Evolutionary conservation across 352 stramenopile genomes (phyloP), one percentile per base, ranked within the genome.

Genomic region (Stephanocyclus meneghinianus): DNA sequence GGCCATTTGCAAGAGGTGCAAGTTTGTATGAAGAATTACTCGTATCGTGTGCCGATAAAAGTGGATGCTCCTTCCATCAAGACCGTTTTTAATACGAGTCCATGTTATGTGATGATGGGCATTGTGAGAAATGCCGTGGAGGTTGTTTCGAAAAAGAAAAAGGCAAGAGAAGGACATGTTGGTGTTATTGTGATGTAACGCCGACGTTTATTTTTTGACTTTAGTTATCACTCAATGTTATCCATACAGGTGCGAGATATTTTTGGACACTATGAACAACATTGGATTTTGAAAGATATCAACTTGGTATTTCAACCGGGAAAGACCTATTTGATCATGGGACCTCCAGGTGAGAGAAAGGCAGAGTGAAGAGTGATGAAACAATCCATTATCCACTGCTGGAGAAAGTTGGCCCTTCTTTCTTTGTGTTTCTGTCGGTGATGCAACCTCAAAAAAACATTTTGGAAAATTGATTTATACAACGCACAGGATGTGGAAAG

Each of bases 271-370:
- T 86, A 74, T n/a, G 67, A 78, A 71, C 21, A 86, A 11, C 74
- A 77, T 48, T 70, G 18, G 32, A 85, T 90, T 8, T 57, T 91
- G 1, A 64, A 73, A 35, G 63, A 85, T 53, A 64, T 91, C 6
- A 74, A 79, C 21, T 74, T 87, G 26, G 68, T 87, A 44, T 71
- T 91, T 13, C 75, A 79, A 53, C 80, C 83, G 6, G 69, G 76
- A 0, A 87, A 40, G n/a, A 74, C 81, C 5, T 90, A 87, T 56
- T 61, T 91, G 8, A 61, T 91, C 5, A 74, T 91, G 68, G 85
- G 85, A 57, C 83, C 83, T 15, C 85, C 85, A 57, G 53, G 53
- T 62, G 18, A 62, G 26, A 62, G 13, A 21, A 4, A 40, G 35
- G 7, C 7, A 1, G 26, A 62, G 10, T 26, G 21, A 26, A 26